Percentiles rank a stretch among this genome's conserved stretches.
phyloP scores from a whole-genome alignment of 768 basidiomycete genomes.

The Lactifluus subvellereus region DNA sequence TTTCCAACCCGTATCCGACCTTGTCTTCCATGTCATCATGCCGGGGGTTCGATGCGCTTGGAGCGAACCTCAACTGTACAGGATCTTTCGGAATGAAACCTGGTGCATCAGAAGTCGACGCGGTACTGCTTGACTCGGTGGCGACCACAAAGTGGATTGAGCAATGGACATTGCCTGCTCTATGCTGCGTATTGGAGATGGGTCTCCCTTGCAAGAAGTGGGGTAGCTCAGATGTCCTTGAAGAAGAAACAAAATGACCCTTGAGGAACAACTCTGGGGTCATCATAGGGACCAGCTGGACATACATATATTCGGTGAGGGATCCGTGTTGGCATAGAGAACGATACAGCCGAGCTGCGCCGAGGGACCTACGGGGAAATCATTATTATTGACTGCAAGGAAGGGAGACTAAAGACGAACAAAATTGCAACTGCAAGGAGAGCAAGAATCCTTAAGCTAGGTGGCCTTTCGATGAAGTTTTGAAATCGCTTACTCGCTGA shows the following conservation, averaged over 20 bases:
- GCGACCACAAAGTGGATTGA: no score
- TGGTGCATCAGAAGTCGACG: no score
- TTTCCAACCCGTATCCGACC: no score
- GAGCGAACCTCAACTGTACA: no score
- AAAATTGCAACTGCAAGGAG: not conserved
- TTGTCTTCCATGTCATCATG: no score
- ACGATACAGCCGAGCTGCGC: constrained; percentile 15
- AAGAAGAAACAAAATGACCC: not conserved
- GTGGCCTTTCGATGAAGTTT: not conserved
- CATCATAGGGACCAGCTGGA: not conserved
- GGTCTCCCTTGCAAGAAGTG: not conserved
- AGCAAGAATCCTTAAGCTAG: not conserved
- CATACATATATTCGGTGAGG: constrained; percentile 11
- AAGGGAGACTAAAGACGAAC: not conserved
- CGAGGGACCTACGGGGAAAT: constrained; percentile 1
- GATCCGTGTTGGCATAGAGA: not conserved
- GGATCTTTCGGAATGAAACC: no score
- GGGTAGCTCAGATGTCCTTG: not conserved
- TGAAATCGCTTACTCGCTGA: not conserved
- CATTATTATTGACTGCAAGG: not conserved
- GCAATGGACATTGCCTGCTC: no score
- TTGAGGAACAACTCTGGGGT: not conserved
- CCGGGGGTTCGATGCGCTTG: no score
- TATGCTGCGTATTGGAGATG: no score
- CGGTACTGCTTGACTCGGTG: no score